Evolutionary conservation across 257 asterid species (phyloP).

Genomic region (Nicotiana sylvestris): DNA sequence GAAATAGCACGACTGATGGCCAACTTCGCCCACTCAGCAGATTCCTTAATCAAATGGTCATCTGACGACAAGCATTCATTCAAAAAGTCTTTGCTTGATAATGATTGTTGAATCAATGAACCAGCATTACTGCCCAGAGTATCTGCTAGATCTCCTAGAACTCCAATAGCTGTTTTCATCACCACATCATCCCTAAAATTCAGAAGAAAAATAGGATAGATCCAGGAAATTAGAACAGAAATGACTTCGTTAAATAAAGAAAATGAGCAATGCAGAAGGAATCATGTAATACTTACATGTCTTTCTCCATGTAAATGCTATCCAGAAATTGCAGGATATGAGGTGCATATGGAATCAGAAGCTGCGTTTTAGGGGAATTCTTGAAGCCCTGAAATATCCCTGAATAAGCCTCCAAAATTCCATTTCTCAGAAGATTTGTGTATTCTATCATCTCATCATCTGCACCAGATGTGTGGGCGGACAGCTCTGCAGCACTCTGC

Average conservation of each 20-base stretch:
- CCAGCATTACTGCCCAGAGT: slow-evolving; percentile 86
- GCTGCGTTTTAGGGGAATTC: slow-evolving; percentile 73
- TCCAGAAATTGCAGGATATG: slow-evolving; percentile 81
- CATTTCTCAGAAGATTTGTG: slow-evolving; percentile 66
- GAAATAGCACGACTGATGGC: slow-evolving; percentile 88
- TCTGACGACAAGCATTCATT: slow-evolving; percentile 85
- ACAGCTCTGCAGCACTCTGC: slow-evolving; percentile 83
- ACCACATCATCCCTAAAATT: slow-evolving; percentile 82
- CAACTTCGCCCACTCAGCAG: slow-evolving; percentile 96
- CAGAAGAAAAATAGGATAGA: background rate
- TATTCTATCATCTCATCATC: slow-evolving; percentile 79
- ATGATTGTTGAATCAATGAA: slow-evolving; percentile 73
- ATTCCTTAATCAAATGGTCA: slow-evolving; percentile 82
- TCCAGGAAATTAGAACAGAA: background rate
- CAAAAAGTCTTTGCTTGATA: slow-evolving; percentile 77
- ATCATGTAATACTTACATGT: slow-evolving; percentile 45
- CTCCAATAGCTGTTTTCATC: slow-evolving; percentile 88
- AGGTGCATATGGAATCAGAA: slow-evolving; percentile 66
- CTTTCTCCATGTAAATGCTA: slow-evolving; percentile 72
- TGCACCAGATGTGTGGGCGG: slow-evolving; percentile 55
- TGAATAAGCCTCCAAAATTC: slow-evolving; percentile 84
- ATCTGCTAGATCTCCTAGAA: slow-evolving; percentile 91
- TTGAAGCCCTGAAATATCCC: slow-evolving; percentile 85
- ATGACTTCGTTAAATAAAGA: background rate
- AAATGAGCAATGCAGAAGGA: background rate